These are phyloP conservation scores for Phalaenopsis aphrodite DNA, from an alignment of 106 monocot genomes.

Conservation along the genomic window DNA sequence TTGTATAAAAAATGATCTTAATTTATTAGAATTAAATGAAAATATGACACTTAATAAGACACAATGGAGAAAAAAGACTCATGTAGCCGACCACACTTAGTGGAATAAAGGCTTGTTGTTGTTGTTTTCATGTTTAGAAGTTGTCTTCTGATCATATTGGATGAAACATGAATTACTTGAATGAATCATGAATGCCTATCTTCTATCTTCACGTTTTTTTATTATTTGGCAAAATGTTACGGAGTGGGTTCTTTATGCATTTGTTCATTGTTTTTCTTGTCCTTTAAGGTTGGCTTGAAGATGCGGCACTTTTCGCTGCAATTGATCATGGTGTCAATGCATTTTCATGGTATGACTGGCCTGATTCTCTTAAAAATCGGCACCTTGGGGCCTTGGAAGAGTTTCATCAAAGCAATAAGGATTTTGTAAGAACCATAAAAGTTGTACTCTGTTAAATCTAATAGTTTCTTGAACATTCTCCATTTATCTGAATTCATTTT, in stretches of 20 bases:
- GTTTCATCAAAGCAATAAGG: conserved; percentile 52
- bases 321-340: conserved; percentile 57
- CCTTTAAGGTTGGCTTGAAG: conserved; percentile 87
- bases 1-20: no score
- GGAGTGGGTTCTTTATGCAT: background rate
- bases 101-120: no score
- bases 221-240: background rate
- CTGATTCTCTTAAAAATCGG: conserved; percentile 79
- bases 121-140: background rate
- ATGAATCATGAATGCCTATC: background rate
- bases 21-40: no score
- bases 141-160: background rate
- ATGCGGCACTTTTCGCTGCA: conserved; percentile 98
- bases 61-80: no score
- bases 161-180: background rate
- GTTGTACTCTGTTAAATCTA: background rate
- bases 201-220: background rate
- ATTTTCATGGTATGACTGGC: conserved; percentile 90
- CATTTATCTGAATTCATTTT: background rate
- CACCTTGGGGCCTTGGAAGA: conserved; percentile 86
- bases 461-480: background rate
- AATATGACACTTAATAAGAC: no score
- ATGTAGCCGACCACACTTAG: no score
- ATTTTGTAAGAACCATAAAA: conserved; percentile 51
- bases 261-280: background rate